These are phyloP conservation scores for Trichoderma guizhouense DNA, from an alignment of 2,329 filamentous ascomycete species.

Conservation along the genomic window DNA sequence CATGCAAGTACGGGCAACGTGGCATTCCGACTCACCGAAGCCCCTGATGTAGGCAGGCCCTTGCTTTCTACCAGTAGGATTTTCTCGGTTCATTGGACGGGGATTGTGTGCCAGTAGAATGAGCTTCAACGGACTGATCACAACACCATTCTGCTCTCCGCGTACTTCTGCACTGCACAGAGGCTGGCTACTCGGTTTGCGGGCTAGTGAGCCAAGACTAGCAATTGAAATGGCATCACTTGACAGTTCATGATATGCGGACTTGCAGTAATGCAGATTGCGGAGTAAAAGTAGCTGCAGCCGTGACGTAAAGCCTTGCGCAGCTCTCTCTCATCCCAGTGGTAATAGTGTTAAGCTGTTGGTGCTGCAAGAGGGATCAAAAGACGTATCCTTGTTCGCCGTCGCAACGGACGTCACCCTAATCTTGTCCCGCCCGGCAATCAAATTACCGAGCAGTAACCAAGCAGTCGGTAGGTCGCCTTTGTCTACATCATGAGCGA, in stretches of 20 bases:
- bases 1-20: neutral
- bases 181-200: neutral
- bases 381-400: neutral
- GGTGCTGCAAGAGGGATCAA: neutral
- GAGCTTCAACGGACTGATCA: neutral
- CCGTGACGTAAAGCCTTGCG: neutral
- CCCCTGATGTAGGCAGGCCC: neutral
- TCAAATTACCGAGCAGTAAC: neutral
- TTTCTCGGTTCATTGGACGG: neutral
- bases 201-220: neutral
- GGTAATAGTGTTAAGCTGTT: neutral
- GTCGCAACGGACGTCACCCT: conserved; percentile 8
- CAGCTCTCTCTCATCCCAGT: neutral
- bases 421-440: conserved; percentile 1
- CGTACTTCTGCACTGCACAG: neutral
- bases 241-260: neutral
- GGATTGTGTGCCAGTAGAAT: neutral
- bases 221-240: neutral
- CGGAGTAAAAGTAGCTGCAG: neutral
- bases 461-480: neutral
- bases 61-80: neutral
- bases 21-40: neutral
- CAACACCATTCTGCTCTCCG: neutral
- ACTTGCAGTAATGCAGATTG: neutral
- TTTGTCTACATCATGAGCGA: neutral